Evolutionary conservation across 2,329 filamentous ascomycete species (phyloP), one percentile per base, ranked within the genome.

Genomic region (Colletotrichum sidae): DNA sequence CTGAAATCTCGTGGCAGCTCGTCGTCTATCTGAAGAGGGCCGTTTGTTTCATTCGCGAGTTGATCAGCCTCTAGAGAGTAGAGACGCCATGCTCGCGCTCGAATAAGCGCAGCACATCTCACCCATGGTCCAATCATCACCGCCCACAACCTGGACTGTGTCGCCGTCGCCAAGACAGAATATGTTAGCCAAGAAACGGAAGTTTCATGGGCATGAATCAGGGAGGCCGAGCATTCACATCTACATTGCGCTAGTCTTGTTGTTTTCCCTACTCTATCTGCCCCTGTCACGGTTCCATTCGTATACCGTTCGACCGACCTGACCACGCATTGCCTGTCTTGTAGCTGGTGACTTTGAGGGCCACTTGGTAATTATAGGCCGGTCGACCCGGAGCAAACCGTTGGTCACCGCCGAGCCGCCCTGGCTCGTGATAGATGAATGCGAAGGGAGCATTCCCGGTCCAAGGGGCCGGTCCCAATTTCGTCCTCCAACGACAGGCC

Each of bases 181-280:
- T n/a, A 33, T 63, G 46, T 53, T 41, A 53, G 52, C 58, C 53
- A 66, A 63, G 58, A 58, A 10, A 63, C 63, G 39, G 47, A 53
- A 49, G 63, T 63, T 66, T 66, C 58, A 57, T 52, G 49, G 52
- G 44, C 52, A 63, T 66, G 52, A 49, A 63, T 57, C 47, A 35
- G 63, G 58, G 49, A 53, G 63, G 52, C 49, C 42, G 38, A 49
- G 35, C 8, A 25, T 25, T 25, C 1, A 45, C 25, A 63, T 47
- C 12, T 9, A 56, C 46, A 53, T 37, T 34, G 39, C 38, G 46
- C 46, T 39, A 25, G 12, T 15, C 55, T 41, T 34, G 35, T 6
- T 10, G 1, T 39, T 10, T 44, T 47, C 11, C 51, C 41, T 17
- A 25, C 5, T 47, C 35, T 41, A 13, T 39, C 44, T 42, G 17